phyloP scores from a whole-genome alignment of 176 grass and related monocot genomes.

The Bonia amplexicaulis region DNA sequence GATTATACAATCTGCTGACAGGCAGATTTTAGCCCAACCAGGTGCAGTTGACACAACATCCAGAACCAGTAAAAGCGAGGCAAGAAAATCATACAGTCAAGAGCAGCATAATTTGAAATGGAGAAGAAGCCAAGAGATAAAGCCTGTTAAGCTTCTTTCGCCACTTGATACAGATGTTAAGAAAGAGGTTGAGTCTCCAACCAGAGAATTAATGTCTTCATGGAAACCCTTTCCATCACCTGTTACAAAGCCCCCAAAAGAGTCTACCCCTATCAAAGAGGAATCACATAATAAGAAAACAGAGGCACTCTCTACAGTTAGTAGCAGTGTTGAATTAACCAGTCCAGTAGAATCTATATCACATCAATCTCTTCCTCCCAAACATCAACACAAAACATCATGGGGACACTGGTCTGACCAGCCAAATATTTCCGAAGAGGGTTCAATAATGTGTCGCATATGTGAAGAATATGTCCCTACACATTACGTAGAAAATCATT shows the following conservation, averaged over 20 bases:
- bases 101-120: conserved; percentile 93
- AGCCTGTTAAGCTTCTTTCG: conserved; percentile 59
- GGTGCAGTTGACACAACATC: conserved; percentile 30
- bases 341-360: conserved; percentile 60
- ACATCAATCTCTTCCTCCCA: conserved; percentile 54
- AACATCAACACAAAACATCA: conserved; percentile 74
- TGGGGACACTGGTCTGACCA: conserved; percentile 94
- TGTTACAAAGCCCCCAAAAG: conserved; percentile 38
- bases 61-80: conserved; percentile 46
- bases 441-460: conserved; percentile 99
- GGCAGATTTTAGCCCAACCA: conserved; percentile 37
- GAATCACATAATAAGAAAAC: conserved; percentile 43
- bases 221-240: conserved; percentile 86
- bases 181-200: conserved; percentile 57
- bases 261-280: conserved; percentile 33
- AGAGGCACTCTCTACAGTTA: conserved; percentile 30
- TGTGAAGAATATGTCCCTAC: conserved; percentile 99
- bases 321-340: conserved; percentile 47
- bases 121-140: conserved; percentile 98
- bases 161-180: conserved; percentile 49
- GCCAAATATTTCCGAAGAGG: conserved; percentile 91
- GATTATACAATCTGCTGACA: conserved; percentile 77
- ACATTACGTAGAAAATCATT: conserved; percentile 89
- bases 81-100: conserved; percentile 95
- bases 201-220: conserved; percentile 75